phyloP scores from a whole-genome alignment of 108 stramenopile species.

The Nitzschia sp. region DNA sequence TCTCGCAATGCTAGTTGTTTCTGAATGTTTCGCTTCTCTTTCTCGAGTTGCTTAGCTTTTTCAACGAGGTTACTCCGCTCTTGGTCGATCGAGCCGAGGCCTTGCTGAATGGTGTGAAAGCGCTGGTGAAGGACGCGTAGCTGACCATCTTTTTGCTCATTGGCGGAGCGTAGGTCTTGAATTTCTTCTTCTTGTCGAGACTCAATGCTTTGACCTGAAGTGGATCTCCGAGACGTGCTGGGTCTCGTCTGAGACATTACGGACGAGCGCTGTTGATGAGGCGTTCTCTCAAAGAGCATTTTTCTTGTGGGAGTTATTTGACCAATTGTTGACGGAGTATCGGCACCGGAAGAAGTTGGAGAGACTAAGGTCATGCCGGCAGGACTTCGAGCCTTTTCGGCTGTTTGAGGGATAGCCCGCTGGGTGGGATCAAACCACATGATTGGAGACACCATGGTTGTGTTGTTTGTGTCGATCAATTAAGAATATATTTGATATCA shows the following conservation, averaged over 20 bases:
- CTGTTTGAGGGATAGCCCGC: neutral
- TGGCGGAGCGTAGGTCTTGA: neutral
- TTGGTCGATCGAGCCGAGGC: slow-evolving; percentile 42
- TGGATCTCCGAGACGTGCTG: neutral
- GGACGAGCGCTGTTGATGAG: neutral
- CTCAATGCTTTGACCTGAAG: neutral
- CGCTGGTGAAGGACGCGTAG: slow-evolving; percentile 33
- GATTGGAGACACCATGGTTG: too few species aligned
- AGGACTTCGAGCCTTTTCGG: slow-evolving; percentile 6
- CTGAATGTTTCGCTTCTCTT: slow-evolving; percentile 39
- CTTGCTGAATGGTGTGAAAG: slow-evolving; percentile 33
- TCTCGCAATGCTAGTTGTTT: slow-evolving; percentile 44
- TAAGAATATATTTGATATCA: too few species aligned
- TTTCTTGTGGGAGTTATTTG: slow-evolving; percentile 21
- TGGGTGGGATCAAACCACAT: too few species aligned
- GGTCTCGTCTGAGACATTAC: slow-evolving; percentile 2
- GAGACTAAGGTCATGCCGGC: slow-evolving; percentile 22
- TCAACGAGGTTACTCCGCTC: slow-evolving; percentile 31
- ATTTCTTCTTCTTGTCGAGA: slow-evolving; percentile 6
- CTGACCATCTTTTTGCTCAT: slow-evolving; percentile 22
- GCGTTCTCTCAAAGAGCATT: slow-evolving; percentile 13
- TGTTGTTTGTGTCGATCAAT: too few species aligned
- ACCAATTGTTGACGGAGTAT: slow-evolving; percentile 4
- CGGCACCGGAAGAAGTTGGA: slow-evolving; percentile 8
- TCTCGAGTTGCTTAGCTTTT: slow-evolving; percentile 28